Evolutionary conservation across 2,329 filamentous ascomycete genomes (phyloP), one percentile per base, ranked within the genome.

Genomic region (Fusarium anguioides): DNA sequence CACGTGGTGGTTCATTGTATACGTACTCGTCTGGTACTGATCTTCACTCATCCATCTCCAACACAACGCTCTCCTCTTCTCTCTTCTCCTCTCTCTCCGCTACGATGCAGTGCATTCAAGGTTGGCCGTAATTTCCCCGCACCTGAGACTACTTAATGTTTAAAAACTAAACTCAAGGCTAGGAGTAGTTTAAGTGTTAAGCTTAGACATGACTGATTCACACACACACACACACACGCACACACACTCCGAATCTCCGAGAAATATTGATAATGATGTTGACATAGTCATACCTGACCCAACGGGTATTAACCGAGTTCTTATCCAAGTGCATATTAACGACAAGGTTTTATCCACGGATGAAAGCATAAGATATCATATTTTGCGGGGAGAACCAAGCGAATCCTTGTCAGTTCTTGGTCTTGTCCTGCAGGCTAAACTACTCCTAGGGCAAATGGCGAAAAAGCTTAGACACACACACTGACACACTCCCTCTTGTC

Each of bases 31-130:
- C 54, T 29, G 27, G 27, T 14, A 29, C 54, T 63, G 59, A 64
- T 40, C 47, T 46, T 64, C 60, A 29, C 35, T 48, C 59, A 64
- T 40, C 44, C 60, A 60, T 60, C 60, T 65, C 62, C 60, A 65
- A 63, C 23, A 60, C 40, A 27, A 59, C 44, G 3, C 27, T 31
- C 41, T 29, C 24, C 45, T 36, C 31, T n/a, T 9, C 24, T 26
- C 27, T 29, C 27, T 29, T 29, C 27, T 29, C 27, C 24, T 26
- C 24, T 26, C 24, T 29, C 27, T 29, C 27, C 27, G 27, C 27
- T 35, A 7, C 12, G n/a, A n/a, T 31, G 29, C 14, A 31, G n/a
- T n/a, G n/a, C 29, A 31, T 35, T n/a, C 18, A 21, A n/a, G 17
- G 18, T 45, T 45, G 50, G 42, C 35, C 46, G 27, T 24, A 40